phyloP scores from a whole-genome alignment of 2,329 filamentous ascomycete genomes.

The Penicillium verrucosum region DNA sequence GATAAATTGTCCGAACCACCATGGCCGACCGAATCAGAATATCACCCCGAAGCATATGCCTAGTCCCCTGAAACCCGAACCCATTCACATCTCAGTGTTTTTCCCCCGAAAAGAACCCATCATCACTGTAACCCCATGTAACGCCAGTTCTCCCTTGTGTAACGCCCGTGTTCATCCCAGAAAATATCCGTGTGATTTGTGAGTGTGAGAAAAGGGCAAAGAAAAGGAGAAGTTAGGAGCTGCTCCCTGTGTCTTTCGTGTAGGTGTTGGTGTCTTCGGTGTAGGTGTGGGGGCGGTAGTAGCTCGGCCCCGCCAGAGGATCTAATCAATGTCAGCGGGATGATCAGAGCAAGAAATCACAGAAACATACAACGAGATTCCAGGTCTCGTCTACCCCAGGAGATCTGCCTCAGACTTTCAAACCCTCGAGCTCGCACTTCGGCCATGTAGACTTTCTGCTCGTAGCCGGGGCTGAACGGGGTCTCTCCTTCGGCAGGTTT shows the following conservation, averaged over 20 bases:
- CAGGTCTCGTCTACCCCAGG: slow-evolving; percentile 18
- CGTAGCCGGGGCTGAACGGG: slow-evolving; percentile 21
- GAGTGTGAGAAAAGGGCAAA: not conserved
- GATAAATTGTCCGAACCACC: not conserved
- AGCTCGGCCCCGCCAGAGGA: slow-evolving; percentile 8
- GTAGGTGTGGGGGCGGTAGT: slow-evolving; percentile 10
- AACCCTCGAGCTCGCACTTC: slow-evolving; percentile 29
- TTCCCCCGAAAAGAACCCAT: not conserved
- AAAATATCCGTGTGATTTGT: not conserved
- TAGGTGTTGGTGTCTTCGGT: not conserved
- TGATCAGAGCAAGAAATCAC: not conserved
- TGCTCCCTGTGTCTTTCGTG: slow-evolving; percentile 3
- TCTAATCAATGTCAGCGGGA: slow-evolving; percentile 13
- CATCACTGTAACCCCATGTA: not conserved
- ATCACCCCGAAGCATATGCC: not conserved
- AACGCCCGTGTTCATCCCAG: not conserved
- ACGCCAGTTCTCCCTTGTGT: not conserved
- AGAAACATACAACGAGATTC: slow-evolving; percentile 24
- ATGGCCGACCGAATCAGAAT: not conserved
- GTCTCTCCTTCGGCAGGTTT: slow-evolving; percentile 19
- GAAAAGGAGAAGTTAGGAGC: not conserved
- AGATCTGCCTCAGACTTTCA: slow-evolving; percentile 22
- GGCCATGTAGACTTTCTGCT: slow-evolving; percentile 35
- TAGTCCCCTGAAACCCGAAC: not conserved
- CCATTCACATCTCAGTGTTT: not conserved